phyloP scores from a whole-genome alignment of 352 stramenopile genomes.

The Phytophthora tubulina region DNA sequence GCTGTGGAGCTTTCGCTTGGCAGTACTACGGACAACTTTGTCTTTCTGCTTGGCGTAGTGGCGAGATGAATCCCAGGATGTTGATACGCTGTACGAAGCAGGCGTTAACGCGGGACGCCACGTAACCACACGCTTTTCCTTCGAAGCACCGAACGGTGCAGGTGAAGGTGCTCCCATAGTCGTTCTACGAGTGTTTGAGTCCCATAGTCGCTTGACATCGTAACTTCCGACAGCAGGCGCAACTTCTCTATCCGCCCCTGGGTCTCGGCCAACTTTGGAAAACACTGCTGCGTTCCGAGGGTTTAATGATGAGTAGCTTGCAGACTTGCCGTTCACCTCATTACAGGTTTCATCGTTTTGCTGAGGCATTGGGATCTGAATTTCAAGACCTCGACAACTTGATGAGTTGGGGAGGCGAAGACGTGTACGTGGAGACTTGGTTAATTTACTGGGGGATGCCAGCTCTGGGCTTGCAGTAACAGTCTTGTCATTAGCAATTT shows the following conservation, averaged over 20 bases:
- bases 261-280: conserved; percentile 23
- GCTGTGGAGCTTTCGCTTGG: conserved; percentile 33
- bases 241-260: conserved; percentile 1
- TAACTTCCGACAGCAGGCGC: conserved; percentile 47
- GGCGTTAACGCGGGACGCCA: conserved; percentile 57
- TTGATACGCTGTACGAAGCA: conserved; percentile 46
- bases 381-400: conserved; percentile 1
- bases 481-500: background rate
- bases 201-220: conserved; percentile 61
- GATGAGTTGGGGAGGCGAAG: conserved; percentile 23
- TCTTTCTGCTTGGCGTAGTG: conserved; percentile 71
- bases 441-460: background rate
- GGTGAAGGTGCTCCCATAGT: conserved; percentile 37
- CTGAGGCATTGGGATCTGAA: conserved; percentile 16
- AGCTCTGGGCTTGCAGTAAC: conserved; percentile 11
- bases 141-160: conserved; percentile 58
- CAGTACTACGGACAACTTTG: conserved; percentile 39
- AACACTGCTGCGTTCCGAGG: conserved; percentile 25
- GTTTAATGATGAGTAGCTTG: conserved; percentile 31
- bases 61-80: conserved; percentile 63
- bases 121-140: conserved; percentile 52
- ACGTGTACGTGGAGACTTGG: conserved; percentile 25
- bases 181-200: conserved; percentile 22
- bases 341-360: conserved; percentile 10
- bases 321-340: background rate